phyloP scores from a whole-genome alignment of 352 stramenopile species.

The Pythium vanterpoolii region DNA sequence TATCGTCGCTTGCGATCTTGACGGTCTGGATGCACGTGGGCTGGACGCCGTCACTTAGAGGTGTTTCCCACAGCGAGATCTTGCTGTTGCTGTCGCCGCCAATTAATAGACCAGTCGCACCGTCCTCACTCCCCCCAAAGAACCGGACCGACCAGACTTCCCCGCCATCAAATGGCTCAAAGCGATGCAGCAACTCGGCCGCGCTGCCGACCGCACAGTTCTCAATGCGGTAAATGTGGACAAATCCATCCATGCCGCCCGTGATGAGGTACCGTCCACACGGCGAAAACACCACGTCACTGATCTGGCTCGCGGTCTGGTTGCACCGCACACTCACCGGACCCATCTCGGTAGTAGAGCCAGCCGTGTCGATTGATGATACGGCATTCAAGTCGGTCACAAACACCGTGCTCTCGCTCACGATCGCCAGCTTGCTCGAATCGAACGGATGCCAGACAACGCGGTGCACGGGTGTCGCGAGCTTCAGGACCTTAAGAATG shows the following conservation, averaged over 20 bases:
- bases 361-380: slow-evolving; percentile 21
- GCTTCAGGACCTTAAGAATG: slow-evolving; percentile 57
- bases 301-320: slow-evolving; percentile 67
- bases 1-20: slow-evolving; percentile 29
- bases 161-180: slow-evolving; percentile 73
- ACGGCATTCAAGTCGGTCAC: slow-evolving; percentile 58
- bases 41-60: slow-evolving; percentile 49
- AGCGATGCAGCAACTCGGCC: slow-evolving; percentile 70
- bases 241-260: slow-evolving; percentile 68
- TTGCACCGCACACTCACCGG: slow-evolving; percentile 67
- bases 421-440: slow-evolving; percentile 69
- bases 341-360: slow-evolving; percentile 52
- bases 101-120: slow-evolving; percentile 52
- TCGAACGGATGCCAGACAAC: slow-evolving; percentile 82
- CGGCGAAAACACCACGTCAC: slow-evolving; percentile 74
- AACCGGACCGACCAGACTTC: slow-evolving; percentile 72
- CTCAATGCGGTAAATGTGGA: slow-evolving; percentile 75
- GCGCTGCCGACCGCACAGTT: slow-evolving; percentile 41
- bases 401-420: slow-evolving; percentile 61
- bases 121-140: slow-evolving; percentile 45
- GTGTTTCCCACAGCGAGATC: slow-evolving; percentile 55
- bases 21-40: slow-evolving; percentile 67
- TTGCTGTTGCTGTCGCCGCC: slow-evolving; percentile 65
- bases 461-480: slow-evolving; percentile 42
- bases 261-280: slow-evolving; percentile 58